phyloP scores from a whole-genome alignment of 768 basidiomycete species.

The Termitomyces sp. region DNA sequence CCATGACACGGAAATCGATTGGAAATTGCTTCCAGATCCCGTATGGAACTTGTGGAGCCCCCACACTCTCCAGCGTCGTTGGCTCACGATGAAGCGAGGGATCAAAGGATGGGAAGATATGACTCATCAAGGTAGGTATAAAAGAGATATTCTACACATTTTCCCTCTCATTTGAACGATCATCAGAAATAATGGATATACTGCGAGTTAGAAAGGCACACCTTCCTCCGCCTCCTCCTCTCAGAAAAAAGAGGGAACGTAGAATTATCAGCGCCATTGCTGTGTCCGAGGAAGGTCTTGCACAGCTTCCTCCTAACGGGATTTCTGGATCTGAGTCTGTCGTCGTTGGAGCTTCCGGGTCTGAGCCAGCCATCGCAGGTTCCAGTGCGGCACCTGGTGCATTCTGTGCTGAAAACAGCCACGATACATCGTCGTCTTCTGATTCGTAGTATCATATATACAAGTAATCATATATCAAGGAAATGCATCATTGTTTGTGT shows the following conservation, averaged over 20 bases:
- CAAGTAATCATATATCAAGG: neutral
- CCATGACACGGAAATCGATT: slow-evolving; percentile 82
- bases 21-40: slow-evolving; percentile 69
- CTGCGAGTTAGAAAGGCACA: slow-evolving; percentile 69
- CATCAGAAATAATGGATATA: slow-evolving; percentile 76
- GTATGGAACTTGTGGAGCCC: slow-evolving; percentile 85
- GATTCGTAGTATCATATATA: slow-evolving; percentile 6
- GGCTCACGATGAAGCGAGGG: slow-evolving; percentile 73
- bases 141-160: neutral
- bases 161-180: slow-evolving; percentile 5
- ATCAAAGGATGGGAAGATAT: slow-evolving; percentile 77
- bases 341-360: neutral
- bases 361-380: slow-evolving; percentile 18
- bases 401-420: slow-evolving; percentile 8
- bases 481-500: no score
- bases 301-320: neutral
- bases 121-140: slow-evolving; percentile 61
- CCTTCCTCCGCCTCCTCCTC: slow-evolving; percentile 26
- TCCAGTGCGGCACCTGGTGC: slow-evolving; percentile 27
- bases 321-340: neutral
- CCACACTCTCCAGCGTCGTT: slow-evolving; percentile 72
- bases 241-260: slow-evolving; percentile 35
- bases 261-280: slow-evolving; percentile 48
- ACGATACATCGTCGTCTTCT: slow-evolving; percentile 13
- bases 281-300: slow-evolving; percentile 32